Percentiles rank a stretch among this genome's conserved stretches.
These are phyloP conservation scores for Aechmea fasciata DNA, from an alignment of 176 grass and related monocot species.

Conservation along the genomic window DNA sequence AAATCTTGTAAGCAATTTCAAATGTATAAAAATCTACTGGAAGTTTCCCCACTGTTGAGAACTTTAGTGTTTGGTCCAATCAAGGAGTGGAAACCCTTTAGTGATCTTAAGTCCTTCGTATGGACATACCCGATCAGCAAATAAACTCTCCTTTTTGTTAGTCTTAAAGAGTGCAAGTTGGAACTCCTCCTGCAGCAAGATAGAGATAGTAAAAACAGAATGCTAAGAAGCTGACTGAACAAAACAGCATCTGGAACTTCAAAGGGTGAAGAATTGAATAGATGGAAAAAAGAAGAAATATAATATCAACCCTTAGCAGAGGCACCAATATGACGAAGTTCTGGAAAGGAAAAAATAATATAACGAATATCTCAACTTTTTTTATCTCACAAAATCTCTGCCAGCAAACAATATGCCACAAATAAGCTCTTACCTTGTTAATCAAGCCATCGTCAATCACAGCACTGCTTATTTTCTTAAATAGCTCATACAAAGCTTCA, in stretches of 20 bases:
- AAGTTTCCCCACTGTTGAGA: no score
- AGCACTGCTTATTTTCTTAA: constrained; percentile 95
- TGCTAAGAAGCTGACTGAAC: neutral
- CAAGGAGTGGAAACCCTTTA: no score
- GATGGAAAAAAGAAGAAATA: no score
- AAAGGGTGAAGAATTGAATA: neutral
- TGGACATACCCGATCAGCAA: constrained; percentile 73
- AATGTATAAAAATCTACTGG: no score
- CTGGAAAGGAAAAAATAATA: no score
- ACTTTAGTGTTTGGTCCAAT: no score
- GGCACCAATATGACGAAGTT: no score
- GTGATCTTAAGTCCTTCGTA: neutral
- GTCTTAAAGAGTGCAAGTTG: constrained; percentile 96
- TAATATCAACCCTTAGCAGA: no score
- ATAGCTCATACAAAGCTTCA: constrained; percentile 82
- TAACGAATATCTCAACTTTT: no score
- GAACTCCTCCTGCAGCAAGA: constrained; percentile 73
- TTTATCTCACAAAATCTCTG: no score
- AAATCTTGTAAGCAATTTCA: neutral
- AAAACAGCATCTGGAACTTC: neutral
- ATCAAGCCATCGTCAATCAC: constrained; percentile 90
- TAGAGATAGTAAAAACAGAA: neutral
- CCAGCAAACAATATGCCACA: neutral
- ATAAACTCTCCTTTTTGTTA: constrained; percentile 86
- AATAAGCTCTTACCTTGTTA: constrained; percentile 60